Evolutionary conservation across 108 stramenopile species (phyloP), one percentile per base, ranked within the genome.

Genomic region (Bacterosira constricta): DNA sequence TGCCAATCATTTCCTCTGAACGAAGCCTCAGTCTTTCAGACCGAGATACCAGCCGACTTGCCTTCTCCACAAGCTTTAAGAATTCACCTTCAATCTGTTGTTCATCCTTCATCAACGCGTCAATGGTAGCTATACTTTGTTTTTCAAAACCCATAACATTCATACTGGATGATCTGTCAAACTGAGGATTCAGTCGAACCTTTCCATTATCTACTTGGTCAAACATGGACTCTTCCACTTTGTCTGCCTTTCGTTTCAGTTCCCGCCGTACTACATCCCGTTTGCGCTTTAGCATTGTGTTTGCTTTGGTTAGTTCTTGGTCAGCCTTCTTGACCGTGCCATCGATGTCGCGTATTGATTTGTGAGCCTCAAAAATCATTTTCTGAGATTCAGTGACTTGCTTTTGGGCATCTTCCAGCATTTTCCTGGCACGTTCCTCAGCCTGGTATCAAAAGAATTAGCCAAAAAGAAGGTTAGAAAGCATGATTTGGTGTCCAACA

Each of bases 1-100:
- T 26, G 32, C 77, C 77, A 8, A 79, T 66, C 46, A 79, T 61
- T 27, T 49, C 69, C 39, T 79, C 69, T 32, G 77, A 79, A 31
- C 57, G 44, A 45, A 71, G 30, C 13, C 69, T 31, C 25, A 79
- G 41, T 1, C 56, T 44, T 29, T 79, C 77, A 17, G 77, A 79
- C 2, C 77, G 56, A 8, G 77, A 71, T 6, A 71, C 64, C 50
- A 79, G 60, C 27, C 69, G 57, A 60, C 69, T 65, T 8, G 77
- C 58, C 57, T 66, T 66, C 36, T 79, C 77, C 17, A 79, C 69
- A 6, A 71, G 57, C 41, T 53, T 65, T 18, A 66, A 59, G 18
- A 65, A 78, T 12, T 78, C 69, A 9, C 59, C 20, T 55, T 78
- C 68, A 4, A 65, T 42, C 34, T 21, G 13, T 17, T 15, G 44